Conservation (phyloP, 2,329 filamentous ascomycete genomes). For the Didymella pinodella region DNA sequence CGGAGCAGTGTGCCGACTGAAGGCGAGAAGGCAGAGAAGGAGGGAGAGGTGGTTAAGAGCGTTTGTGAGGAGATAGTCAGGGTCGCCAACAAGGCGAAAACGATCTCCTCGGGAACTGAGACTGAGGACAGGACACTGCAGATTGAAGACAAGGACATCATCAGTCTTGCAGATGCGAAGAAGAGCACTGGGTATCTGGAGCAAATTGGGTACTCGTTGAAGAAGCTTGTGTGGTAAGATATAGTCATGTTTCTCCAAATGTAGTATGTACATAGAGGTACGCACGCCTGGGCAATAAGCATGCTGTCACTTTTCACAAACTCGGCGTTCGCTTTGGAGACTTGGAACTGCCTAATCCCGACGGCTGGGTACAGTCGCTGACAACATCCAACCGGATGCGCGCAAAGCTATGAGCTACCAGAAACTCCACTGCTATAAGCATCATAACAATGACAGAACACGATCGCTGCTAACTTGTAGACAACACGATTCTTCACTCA, state of each 20-base stretch:
- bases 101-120: conserved; percentile 36
- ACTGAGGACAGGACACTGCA: conserved; percentile 42
- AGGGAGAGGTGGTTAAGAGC: conserved; percentile 64
- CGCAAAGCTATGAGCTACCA: not conserved
- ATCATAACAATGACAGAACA: too few relatives aligned
- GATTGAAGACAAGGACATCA: conserved; percentile 73
- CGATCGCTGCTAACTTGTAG: too few relatives aligned
- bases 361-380: too few relatives aligned
- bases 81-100: conserved; percentile 63
- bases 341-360: not conserved
- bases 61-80: conserved; percentile 82
- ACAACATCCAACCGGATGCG: not conserved
- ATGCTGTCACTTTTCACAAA: not conserved
- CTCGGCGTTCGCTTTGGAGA: not conserved
- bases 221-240: conserved; percentile 83
- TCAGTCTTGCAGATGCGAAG: conserved; percentile 84
- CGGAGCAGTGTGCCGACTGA: conserved; percentile 50
- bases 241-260: not conserved
- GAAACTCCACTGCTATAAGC: too few relatives aligned
- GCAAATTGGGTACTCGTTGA: conserved; percentile 86
- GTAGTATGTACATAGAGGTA: not conserved
- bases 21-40: conserved; percentile 50
- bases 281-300: not conserved
- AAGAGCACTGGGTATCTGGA: conserved; percentile 86
- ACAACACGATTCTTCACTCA: not conserved